Base-by-base conservation (phyloP, 2,329 filamentous ascomycete genomes). In the Claviceps fusiformis region DNA sequence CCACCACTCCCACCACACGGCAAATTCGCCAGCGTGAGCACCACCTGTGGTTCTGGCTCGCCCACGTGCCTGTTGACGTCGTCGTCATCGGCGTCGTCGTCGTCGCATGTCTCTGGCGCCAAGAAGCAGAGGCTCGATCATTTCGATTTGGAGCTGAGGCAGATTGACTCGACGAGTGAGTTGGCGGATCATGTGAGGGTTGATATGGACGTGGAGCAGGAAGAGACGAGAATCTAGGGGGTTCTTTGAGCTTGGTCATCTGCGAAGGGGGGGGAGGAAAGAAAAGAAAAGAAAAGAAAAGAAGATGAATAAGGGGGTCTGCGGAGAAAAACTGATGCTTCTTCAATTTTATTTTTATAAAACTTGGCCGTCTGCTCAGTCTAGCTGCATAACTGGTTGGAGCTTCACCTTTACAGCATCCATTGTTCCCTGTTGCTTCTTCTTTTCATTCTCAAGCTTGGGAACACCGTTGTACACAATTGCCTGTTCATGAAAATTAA, bases 81-180 rank as follows among this genome's bases (percentile, higher is more conserved):
- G 9, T 44, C 41, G 3, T 44, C 41, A n/a, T n/a, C n/a, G n/a
- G n/a, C 10, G 19, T 27, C 44, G 11, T 29, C 24, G 13, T 46
- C 44, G 5, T 46, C 11, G 5, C 10, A 46, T 5, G 45, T 13
- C 27, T 15, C 7, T 24, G 45, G 13, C 15, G 24, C 55, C 54
- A n/a, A 54, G 44, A 46, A 50, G 6, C 47, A 27, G 11, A 55
- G 54, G 29, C 56, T 61, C 39, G 63, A 69, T 47, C 59, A 61
- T 4, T 57, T 62, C 3, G 68, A 68, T 17, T 41, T 70, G 1
- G 71, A 72, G 59, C 59, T 73, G 15, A 61, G 61, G 1, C 62
- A 62, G 27, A 64, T 67, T 3, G 62, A 64, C 50, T 60, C 65
- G 19, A 60, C 62, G 5, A 53, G 55, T 33, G 60, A 49, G 10